Evolutionary conservation across 768 basidiomycete species (phyloP).

Genomic region (Termitomyces sp.): DNA sequence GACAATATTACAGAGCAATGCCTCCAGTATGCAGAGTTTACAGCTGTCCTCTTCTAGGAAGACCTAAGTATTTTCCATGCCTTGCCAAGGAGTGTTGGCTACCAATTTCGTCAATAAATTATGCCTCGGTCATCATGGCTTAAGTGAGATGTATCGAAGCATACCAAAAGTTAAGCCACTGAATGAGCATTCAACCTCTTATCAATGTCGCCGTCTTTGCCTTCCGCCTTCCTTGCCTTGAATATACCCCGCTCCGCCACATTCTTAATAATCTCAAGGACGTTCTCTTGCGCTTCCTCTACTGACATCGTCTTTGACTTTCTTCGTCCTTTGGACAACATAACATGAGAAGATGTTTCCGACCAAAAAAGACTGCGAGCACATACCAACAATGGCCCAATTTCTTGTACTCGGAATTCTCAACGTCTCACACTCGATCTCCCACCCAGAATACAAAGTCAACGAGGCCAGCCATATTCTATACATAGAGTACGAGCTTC

Average conservation of each 20-base stretch:
- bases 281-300: conserved; percentile 37
- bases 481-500: conserved; percentile 77
- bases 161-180: not conserved
- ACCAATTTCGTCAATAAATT: not conserved
- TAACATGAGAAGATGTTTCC: not conserved
- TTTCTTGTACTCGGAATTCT: conserved; percentile 92
- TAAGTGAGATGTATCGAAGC: not conserved
- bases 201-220: conserved; percentile 36
- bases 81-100: not conserved
- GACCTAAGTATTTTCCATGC: too few relatives aligned
- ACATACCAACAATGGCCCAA: conserved; percentile 84
- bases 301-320: conserved; percentile 19
- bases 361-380: conserved; percentile 8
- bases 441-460: conserved; percentile 76
- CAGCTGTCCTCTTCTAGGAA: too few relatives aligned
- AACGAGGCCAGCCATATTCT: conserved; percentile 81
- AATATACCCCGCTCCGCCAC: conserved; percentile 66
- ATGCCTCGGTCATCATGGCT: not conserved
- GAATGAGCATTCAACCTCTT: not conserved
- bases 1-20: not conserved
- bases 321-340: conserved; percentile 17
- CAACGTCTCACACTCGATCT: conserved; percentile 78
- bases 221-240: conserved; percentile 67
- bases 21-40: too few relatives aligned
- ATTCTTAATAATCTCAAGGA: conserved; percentile 44